These are phyloP conservation scores for Dentipellis sp. DNA, from an alignment of 768 basidiomycete genomes.

Conservation along the genomic window DNA sequence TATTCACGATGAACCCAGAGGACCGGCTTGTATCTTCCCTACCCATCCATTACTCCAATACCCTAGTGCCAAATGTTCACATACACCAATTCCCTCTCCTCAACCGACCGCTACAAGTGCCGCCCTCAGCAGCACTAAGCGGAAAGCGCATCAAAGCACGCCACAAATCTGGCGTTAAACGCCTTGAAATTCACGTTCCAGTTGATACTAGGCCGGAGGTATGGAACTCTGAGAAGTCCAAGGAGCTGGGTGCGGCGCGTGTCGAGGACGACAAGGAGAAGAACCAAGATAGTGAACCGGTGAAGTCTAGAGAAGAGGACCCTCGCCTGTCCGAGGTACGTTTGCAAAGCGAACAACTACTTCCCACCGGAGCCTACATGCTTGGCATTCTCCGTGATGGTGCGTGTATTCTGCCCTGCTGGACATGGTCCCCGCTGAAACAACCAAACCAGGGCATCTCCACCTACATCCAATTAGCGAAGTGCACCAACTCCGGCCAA, in stretches of 20 bases:
- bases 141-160: conserved; percentile 75
- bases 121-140: conserved; percentile 61
- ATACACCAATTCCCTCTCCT: conserved; percentile 79
- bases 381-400: conserved; percentile 72
- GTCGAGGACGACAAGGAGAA: conserved; percentile 72
- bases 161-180: conserved; percentile 50
- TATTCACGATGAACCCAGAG: conserved; percentile 19
- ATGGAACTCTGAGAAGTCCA: conserved; percentile 66
- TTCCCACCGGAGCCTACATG: conserved; percentile 57
- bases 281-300: conserved; percentile 43
- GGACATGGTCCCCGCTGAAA: conserved; percentile 3
- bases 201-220: conserved; percentile 75
- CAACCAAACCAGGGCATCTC: conserved; percentile 42
- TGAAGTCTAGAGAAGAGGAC: conserved; percentile 20
- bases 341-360: conserved; percentile 63
- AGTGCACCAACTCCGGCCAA: conserved; percentile 77
- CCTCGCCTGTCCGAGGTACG: conserved; percentile 60
- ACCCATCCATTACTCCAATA: conserved; percentile 65
- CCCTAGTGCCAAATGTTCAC: conserved; percentile 54
- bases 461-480: conserved; percentile 73
- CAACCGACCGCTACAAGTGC: conserved; percentile 61
- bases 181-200: conserved; percentile 73
- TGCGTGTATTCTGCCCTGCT: conserved; percentile 22
- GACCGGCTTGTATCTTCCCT: conserved; percentile 61
- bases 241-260: conserved; percentile 55